Evolutionary conservation across 495 filamentous ascomycete genomes (phyloP), one percentile per base, ranked within the genome.

Genomic region (Aspergillus nanangensis): DNA sequence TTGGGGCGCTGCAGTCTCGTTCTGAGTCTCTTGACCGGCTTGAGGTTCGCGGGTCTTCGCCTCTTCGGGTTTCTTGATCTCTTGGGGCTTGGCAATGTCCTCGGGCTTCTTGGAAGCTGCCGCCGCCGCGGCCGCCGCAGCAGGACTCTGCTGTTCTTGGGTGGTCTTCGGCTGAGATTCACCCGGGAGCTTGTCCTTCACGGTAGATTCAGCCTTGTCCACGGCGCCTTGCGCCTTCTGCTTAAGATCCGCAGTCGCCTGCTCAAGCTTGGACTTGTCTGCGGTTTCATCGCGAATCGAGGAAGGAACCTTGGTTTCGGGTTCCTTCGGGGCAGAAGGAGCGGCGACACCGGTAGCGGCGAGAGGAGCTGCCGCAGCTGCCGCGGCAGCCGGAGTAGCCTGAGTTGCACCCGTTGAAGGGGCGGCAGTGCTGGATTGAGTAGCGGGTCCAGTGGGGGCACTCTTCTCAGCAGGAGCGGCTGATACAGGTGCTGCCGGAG

Each of bases 1-100:
- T 45, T 21, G 50, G 51, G 22, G 51, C 20, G 45, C 55, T 48
- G 38, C 47, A 20, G 44, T 38, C 22, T 44, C 44, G 5, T 15
- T 22, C 31, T 35, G 41, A 19, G 48, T 40, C 21, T 43, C 41
- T 15, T 49, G 39, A 9, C 25, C 48, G 23, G 41, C 29, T 25
- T 47, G 38, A 17, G 43, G 38, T 32, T 27, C 47, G n/a, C 48
- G 36, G 14, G 45, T 22, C 10, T 51, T 39, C 18, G 41, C 41
- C 41, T 52, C 44, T 17, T 45, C 48, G 35, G 36, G 37, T 24
- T 50, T 44, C 33, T 38, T 20, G 23, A 42, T 45, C 14, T 45
- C 43, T 19, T 44, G 29, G 24, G 33, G 33, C 33, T 36, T 36
- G 7, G 15, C 5, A 9, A 18, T 18, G 5, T 36, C 33, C 8